phyloP scores from a whole-genome alignment of 1,139 yeast genomes.

The Zhuliangozyma blackwelliae region DNA sequence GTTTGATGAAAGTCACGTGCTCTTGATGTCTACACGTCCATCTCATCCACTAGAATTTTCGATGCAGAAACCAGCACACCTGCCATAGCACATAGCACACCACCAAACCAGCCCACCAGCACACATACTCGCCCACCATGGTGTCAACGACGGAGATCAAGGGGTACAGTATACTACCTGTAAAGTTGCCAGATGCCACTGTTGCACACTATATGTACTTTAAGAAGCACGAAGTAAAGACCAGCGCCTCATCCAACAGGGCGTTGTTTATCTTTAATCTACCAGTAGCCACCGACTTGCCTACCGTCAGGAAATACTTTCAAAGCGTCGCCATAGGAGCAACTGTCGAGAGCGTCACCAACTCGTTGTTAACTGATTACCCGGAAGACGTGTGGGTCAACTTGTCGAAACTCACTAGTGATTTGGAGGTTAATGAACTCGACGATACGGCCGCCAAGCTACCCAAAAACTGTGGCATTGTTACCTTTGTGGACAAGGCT shows the following conservation, averaged over 20 bases:
- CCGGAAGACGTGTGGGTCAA: conserved; percentile 55
- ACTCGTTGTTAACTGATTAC: conserved; percentile 36
- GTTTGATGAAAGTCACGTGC: no score
- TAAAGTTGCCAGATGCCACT: conserved; percentile 32
- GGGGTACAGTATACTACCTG: conserved; percentile 52
- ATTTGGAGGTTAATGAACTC: conserved; percentile 33
- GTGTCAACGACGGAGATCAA: conserved; percentile 37
- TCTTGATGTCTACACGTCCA: no score
- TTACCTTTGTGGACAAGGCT: conserved; percentile 71
- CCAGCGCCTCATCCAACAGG: conserved; percentile 31
- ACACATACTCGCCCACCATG: no score
- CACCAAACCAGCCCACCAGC: no score
- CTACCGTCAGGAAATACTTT: conserved; percentile 54
- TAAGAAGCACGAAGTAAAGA: conserved; percentile 59
- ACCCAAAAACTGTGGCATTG: conserved; percentile 70
- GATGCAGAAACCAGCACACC: no score
- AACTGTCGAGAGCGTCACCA: conserved; percentile 47
- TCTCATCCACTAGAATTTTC: no score
- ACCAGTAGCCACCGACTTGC: conserved; percentile 57
- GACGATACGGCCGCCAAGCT: conserved; percentile 37
- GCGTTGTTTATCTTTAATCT: conserved; percentile 73
- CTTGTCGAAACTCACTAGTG: conserved; percentile 57
- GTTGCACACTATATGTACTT: conserved; percentile 49
- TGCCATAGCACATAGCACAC: no score
- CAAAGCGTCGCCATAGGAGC: conserved; percentile 58